Percentiles rank a stretch among this genome's conserved stretches.
phyloP scores from a whole-genome alignment of 2,329 filamentous ascomycete species.

The Diaporthe sp. region DNA sequence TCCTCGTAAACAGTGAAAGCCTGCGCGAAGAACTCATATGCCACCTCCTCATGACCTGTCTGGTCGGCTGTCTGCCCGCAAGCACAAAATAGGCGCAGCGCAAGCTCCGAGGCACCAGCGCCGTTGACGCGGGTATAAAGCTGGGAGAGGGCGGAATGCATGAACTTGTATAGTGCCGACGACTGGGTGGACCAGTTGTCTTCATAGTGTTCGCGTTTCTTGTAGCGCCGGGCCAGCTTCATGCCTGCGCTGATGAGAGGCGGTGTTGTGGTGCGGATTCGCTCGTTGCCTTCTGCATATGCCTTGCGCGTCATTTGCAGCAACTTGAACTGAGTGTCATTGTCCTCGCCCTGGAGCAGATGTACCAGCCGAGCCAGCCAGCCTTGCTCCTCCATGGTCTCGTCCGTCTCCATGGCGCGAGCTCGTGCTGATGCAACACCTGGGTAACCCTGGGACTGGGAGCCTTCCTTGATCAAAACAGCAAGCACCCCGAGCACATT shows the following conservation, averaged over 20 bases:
- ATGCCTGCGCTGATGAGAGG: slow-evolving; percentile 91
- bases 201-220: slow-evolving; percentile 86
- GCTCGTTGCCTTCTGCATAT: slow-evolving; percentile 91
- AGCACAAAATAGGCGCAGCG: slow-evolving; percentile 88
- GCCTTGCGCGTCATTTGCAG: slow-evolving; percentile 89
- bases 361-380: slow-evolving; percentile 96
- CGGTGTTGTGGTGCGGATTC: slow-evolving; percentile 95
- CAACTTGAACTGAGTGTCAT: slow-evolving; percentile 94
- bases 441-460: slow-evolving; percentile 88
- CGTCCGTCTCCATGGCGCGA: slow-evolving; percentile 86
- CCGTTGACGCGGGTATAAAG: slow-evolving; percentile 87
- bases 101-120: slow-evolving; percentile 85
- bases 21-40: slow-evolving; percentile 98
- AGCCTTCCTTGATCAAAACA: slow-evolving; percentile 93
- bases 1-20: slow-evolving; percentile 99
- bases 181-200: slow-evolving; percentile 74
- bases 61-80: slow-evolving; percentile 95
- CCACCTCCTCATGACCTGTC: slow-evolving; percentile 92
- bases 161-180: slow-evolving; percentile 92
- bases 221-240: slow-evolving; percentile 89
- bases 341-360: slow-evolving; percentile 84
- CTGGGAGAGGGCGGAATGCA: slow-evolving; percentile 88
- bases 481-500: slow-evolving; percentile 90
- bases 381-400: slow-evolving; percentile 97
- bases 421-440: slow-evolving; percentile 81